Evolutionary conservation across 306 rosid species (phyloP).

Genomic region (Rubus parviflorus): DNA sequence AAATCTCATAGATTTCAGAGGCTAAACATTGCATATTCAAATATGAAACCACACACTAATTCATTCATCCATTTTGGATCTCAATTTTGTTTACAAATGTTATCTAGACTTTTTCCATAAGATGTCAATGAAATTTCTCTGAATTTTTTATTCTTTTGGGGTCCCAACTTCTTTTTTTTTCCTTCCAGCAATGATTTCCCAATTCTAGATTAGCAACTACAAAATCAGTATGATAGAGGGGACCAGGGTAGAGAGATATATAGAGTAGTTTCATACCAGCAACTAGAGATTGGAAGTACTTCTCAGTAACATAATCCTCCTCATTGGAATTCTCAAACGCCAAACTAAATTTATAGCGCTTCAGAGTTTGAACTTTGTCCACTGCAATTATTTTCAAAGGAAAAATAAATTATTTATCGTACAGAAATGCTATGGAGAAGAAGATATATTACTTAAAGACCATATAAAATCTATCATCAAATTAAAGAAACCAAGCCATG

Average conservation of each 20-base stretch:
- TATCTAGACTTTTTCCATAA: not conserved
- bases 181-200: not conserved
- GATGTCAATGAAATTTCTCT: not conserved
- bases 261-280: slow-evolving; percentile 67
- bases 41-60: not conserved
- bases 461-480: not conserved
- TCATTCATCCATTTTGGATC: not conserved
- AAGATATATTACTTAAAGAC: slow-evolving; percentile 14
- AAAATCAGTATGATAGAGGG: slow-evolving; percentile 9
- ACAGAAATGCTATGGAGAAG: not conserved
- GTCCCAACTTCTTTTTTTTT: not conserved
- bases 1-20: not conserved
- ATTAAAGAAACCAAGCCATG: not conserved
- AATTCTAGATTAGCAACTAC: not conserved
- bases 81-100: not conserved
- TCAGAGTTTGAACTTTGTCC: slow-evolving; percentile 78
- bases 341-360: slow-evolving; percentile 87
- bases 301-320: slow-evolving; percentile 99
- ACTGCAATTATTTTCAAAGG: slow-evolving; percentile 51
- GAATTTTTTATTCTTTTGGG: not conserved
- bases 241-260: not conserved
- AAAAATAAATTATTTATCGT: not conserved
- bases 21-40: not conserved
- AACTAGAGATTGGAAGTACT: slow-evolving; percentile 94
- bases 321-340: slow-evolving; percentile 97